Percentiles rank a stretch among this genome's conserved stretches.
Conservation (phyloP, 202 grass and related monocot species). For the Digitaria exilis region DNA sequence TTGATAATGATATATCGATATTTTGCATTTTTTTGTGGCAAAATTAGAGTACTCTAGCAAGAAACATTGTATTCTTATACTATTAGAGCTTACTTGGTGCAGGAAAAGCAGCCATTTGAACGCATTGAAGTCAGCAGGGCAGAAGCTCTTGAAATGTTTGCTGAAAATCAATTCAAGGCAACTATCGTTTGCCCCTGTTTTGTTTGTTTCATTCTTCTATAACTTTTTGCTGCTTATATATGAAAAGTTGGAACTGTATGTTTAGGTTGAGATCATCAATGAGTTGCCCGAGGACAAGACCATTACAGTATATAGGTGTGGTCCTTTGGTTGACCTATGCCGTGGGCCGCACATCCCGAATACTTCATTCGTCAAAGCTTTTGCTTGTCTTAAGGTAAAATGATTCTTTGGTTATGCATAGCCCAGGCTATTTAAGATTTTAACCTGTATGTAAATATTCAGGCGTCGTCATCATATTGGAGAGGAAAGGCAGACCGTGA, state of each 20-base stretch:
- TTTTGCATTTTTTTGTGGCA: constrained; percentile 9
- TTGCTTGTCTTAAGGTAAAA: constrained; percentile 88
- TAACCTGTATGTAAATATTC: constrained; percentile 38
- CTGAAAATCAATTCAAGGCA: constrained; percentile 98
- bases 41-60: constrained; percentile 12
- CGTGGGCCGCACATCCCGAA: constrained; percentile 97
- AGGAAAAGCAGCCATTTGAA: constrained; percentile 99
- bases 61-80: neutral
- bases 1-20: constrained; percentile 15
- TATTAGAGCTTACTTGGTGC: constrained; percentile 34
- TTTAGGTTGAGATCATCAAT: constrained; percentile 96
- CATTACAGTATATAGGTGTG: constrained; percentile 97
- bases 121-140: constrained; percentile 92
- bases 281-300: constrained; percentile 97
- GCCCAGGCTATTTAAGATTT: constrained; percentile 32
- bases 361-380: constrained; percentile 97
- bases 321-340: constrained; percentile 96
- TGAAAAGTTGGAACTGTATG: constrained; percentile 34
- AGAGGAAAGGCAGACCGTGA: constrained; percentile 94
- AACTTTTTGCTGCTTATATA: constrained; percentile 3
- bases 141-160: constrained; percentile 92
- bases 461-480: constrained; percentile 99
- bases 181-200: constrained; percentile 18
- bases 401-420: constrained; percentile 40
- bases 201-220: constrained; percentile 12